Conservation (phyloP, 2,329 filamentous ascomycete genomes). For the Gnomoniopsis sp. region DNA sequence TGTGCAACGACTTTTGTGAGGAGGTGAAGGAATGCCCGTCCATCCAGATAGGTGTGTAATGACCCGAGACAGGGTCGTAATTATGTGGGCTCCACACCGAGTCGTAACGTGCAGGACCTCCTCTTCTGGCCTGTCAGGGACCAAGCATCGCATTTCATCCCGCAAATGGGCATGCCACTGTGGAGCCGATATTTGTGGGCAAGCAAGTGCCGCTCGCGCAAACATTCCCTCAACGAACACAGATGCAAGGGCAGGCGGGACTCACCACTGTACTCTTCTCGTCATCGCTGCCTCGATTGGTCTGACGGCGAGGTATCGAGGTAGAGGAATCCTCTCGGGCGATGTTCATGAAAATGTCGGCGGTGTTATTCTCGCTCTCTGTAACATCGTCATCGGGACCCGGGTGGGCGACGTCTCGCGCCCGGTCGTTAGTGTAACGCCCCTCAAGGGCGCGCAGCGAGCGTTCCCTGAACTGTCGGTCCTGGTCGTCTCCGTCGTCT, state of each 20-base stretch:
- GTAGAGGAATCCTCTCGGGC: slow-evolving; percentile 47
- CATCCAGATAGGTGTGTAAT: slow-evolving; percentile 6
- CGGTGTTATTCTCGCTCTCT: slow-evolving; percentile 37
- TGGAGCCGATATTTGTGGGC: background rate
- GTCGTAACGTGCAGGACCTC: slow-evolving; percentile 14
- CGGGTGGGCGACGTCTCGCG: slow-evolving; percentile 36
- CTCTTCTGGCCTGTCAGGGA: slow-evolving; percentile 7
- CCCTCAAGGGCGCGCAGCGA: slow-evolving; percentile 52
- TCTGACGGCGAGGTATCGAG: slow-evolving; percentile 28
- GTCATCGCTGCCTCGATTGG: slow-evolving; percentile 30
- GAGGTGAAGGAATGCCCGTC: slow-evolving; percentile 10
- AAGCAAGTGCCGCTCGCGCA: background rate
- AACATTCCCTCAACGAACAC: background rate
- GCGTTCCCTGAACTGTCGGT: slow-evolving; percentile 44
- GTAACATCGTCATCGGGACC: slow-evolving; percentile 41
- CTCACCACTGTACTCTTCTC: slow-evolving; percentile 25
- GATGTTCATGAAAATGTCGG: slow-evolving; percentile 58
- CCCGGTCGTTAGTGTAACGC: slow-evolving; percentile 32
- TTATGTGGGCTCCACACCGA: slow-evolving; percentile 16
- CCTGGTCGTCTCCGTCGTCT: slow-evolving; percentile 32
- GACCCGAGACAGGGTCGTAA: slow-evolving; percentile 13
- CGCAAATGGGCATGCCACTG: slow-evolving; percentile 7
- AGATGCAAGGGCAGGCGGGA: background rate
- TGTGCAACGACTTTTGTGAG: slow-evolving; percentile 4
- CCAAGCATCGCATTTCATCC: slow-evolving; percentile 15